A percentile compares a stretch with the other conserved stretches of the same genome.
These are phyloP conservation scores for Pholiota microspora DNA, from an alignment of 768 basidiomycete species.

Conservation along the genomic window DNA sequence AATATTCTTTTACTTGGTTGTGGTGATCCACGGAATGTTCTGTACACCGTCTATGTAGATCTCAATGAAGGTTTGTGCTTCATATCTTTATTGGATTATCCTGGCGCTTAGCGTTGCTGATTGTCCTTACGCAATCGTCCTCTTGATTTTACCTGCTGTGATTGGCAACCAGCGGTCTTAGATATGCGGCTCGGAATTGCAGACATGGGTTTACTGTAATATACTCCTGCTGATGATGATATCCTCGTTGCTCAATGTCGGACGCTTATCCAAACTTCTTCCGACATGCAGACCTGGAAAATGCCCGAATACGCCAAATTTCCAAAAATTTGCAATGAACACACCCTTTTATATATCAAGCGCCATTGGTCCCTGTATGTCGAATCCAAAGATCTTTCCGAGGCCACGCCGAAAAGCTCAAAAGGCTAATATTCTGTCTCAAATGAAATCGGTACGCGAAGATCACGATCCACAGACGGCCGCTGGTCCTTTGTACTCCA, in stretches of 20 bases:
- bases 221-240: no score
- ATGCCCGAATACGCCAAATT: slow-evolving; percentile 33
- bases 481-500: slow-evolving; percentile 32
- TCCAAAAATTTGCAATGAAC: slow-evolving; percentile 34
- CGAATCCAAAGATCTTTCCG: slow-evolving; percentile 25
- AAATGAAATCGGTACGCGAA: neutral
- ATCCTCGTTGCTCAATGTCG: slow-evolving; percentile 37
- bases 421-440: no score
- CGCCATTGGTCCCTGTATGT: slow-evolving; percentile 38
- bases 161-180: slow-evolving; percentile 45
- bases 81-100: neutral
- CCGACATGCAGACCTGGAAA: slow-evolving; percentile 36
- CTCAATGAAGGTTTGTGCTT: slow-evolving; percentile 20
- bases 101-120: neutral
- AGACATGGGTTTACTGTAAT: no score
- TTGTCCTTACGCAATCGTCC: slow-evolving; percentile 16
- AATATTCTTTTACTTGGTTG: slow-evolving; percentile 54
- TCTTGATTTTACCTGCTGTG: slow-evolving; percentile 51
- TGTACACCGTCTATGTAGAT: slow-evolving; percentile 45
- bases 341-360: slow-evolving; percentile 37
- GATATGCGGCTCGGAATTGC: slow-evolving; percentile 24
- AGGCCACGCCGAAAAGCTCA: no score
- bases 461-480: slow-evolving; percentile 25
- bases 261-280: slow-evolving; percentile 33
- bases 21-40: slow-evolving; percentile 53